phyloP scores from a whole-genome alignment of 2,329 filamentous ascomycete genomes.

The Colletotrichum sp. region DNA sequence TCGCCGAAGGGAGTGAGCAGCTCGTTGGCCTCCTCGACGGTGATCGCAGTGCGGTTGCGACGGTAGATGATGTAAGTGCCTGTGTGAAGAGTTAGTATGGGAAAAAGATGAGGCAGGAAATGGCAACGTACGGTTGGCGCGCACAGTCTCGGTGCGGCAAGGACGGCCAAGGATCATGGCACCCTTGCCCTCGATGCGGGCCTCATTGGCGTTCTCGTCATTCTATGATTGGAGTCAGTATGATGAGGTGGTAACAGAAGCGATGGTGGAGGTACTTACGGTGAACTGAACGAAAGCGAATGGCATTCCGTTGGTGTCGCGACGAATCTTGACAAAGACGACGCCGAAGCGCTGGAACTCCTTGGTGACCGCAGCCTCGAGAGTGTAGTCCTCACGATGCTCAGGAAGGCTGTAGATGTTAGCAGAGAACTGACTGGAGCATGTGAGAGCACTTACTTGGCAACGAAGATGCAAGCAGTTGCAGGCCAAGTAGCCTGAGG shows the following conservation, averaged over 20 bases:
- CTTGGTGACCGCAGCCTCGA: slow-evolving; percentile 57
- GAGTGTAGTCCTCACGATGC: slow-evolving; percentile 50
- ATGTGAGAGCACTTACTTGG: slow-evolving; percentile 57
- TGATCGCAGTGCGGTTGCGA: slow-evolving; percentile 39
- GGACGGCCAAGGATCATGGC: slow-evolving; percentile 58
- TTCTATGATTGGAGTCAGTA: slow-evolving; percentile 42
- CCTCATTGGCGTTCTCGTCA: slow-evolving; percentile 52
- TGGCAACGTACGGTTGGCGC: slow-evolving; percentile 57
- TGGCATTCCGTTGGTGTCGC: slow-evolving; percentile 62
- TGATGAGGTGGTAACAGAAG: not conserved
- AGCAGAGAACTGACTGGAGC: not conserved
- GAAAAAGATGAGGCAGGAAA: not conserved
- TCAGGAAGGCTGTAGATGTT: slow-evolving; percentile 52
- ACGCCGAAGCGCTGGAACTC: slow-evolving; percentile 59
- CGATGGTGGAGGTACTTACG: slow-evolving; percentile 42
- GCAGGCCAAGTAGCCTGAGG: slow-evolving; percentile 59
- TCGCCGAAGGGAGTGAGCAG: slow-evolving; percentile 50
- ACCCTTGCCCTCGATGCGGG: slow-evolving; percentile 52
- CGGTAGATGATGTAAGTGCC: slow-evolving; percentile 55
- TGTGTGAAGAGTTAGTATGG: slow-evolving; percentile 33
- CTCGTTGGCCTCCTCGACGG: slow-evolving; percentile 45
- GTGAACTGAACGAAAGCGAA: slow-evolving; percentile 70
- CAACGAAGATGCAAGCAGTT: slow-evolving; percentile 67
- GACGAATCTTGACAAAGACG: slow-evolving; percentile 68
- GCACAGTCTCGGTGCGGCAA: slow-evolving; percentile 65